These are phyloP conservation scores for Saccharomycopsis hybrid DNA, from an alignment of 1,139 yeast genomes.

Conservation along the genomic window DNA sequence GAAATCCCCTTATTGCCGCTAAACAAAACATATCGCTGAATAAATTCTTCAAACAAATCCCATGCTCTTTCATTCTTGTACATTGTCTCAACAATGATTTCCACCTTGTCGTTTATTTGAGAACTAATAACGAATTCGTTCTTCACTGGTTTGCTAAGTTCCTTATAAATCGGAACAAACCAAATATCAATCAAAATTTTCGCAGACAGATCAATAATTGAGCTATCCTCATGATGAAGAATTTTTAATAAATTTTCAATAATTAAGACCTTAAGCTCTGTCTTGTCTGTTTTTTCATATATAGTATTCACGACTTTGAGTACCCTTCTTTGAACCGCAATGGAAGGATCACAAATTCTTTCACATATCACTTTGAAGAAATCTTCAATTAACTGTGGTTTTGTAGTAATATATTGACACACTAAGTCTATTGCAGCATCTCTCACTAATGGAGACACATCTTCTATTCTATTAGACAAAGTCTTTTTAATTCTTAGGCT, in stretches of 20 bases:
- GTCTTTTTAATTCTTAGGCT: conserved; percentile 40
- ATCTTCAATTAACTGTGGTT: conserved; percentile 33
- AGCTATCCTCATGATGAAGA: conserved; percentile 66
- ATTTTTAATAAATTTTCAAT: conserved; percentile 46
- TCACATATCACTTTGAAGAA: conserved; percentile 47
- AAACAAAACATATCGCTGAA: conserved; percentile 37
- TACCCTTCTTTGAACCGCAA: conserved; percentile 59
- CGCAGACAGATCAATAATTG: conserved; percentile 42
- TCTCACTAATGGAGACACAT: conserved; percentile 63
- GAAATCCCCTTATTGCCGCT: conserved; percentile 21
- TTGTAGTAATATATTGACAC: conserved; percentile 40
- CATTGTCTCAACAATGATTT: conserved; percentile 29
- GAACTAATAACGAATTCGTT: conserved; percentile 22
- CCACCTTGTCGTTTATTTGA: conserved; percentile 23
- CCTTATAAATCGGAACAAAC: conserved; percentile 30
- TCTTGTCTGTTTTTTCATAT: conserved; percentile 34
- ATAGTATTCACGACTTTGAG: conserved; percentile 46
- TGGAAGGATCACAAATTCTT: conserved; percentile 32
- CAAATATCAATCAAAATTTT: conserved; percentile 39
- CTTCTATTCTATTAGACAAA: conserved; percentile 46
- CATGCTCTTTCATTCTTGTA: conserved; percentile 33
- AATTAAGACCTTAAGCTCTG: conserved; percentile 36
- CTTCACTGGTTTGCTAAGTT: conserved; percentile 20
- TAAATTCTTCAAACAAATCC: conserved; percentile 37
- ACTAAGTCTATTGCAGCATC: conserved; percentile 71